Evolutionary conservation across 1,284 basidiomycete species (phyloP), one percentile per base, ranked within the genome.

Genomic region (Sphagnurus paluster): DNA sequence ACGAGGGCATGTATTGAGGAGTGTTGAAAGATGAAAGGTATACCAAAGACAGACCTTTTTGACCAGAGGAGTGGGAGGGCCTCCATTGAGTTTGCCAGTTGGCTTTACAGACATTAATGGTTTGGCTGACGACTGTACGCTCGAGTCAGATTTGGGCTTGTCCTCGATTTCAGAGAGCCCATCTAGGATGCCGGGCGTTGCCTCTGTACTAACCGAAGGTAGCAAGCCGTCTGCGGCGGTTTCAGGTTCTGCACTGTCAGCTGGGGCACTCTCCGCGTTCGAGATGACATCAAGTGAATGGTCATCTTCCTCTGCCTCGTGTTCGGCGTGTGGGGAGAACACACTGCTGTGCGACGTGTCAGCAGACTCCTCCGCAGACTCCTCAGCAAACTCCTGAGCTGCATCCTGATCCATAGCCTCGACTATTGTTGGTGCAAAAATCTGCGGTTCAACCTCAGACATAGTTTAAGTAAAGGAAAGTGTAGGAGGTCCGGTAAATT

Each of bases 31-130:
- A 29, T 61, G 53, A 51, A 54, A 58, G 61, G 56, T 41, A 45
- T 56, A 58, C 55, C 28, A 20, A 17, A 29, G 19, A 72, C 74
- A 47, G 57, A 82, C 85, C 77, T 82, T 87, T 68, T 82, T 87
- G 44, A 82, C 82, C 14, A 74, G 63, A 42, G 80, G 76, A 28
- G 79, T 76, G 34, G 74, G 65, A 33, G 77, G 69, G 26, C 67
- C 69, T 52, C 65, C 69, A 53, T 69, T 75, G 21, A 65, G 52
- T 63, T 79, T 82, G 48, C 62, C 64, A 37, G 63, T 52, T 28
- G 72, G 59, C 59, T 75, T 79, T 39, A 64, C 60, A 29, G 68
- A 52, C 35, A 57, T 44, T 30, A 48, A 21, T 19, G 51, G n/a
- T 43, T 61, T 61, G 34, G 46, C 38, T 43, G 52, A 56, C n/a